Conservation (phyloP, 2,329 filamentous ascomycete genomes). For the Colletotrichum theobromicola region DNA sequence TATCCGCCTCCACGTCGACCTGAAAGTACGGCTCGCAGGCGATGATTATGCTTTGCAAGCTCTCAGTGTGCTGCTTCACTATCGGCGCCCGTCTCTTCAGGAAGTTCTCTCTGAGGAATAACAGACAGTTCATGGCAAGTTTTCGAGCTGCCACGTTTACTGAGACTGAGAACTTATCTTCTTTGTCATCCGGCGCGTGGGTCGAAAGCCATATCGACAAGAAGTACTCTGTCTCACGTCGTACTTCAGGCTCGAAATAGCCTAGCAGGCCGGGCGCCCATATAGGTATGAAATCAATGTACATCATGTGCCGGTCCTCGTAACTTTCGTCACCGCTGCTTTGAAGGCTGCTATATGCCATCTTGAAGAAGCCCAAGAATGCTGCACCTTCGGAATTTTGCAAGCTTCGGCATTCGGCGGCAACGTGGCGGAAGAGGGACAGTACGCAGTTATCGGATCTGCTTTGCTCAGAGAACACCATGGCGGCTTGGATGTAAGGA, state of each 20-base stretch:
- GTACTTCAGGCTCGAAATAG: conserved; percentile 49
- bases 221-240: conserved; percentile 46
- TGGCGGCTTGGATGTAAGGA: conserved; percentile 63
- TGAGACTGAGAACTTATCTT: conserved; percentile 33
- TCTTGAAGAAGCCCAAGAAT: conserved; percentile 51
- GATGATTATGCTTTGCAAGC: conserved; percentile 47
- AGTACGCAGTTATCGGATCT: conserved; percentile 36
- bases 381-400: conserved; percentile 53
- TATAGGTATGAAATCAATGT: conserved; percentile 33
- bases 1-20: neutral
- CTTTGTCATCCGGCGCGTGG: conserved; percentile 25
- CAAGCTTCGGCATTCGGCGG: conserved; percentile 46
- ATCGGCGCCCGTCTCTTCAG: conserved; percentile 46
- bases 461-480: conserved; percentile 55
- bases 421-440: conserved; percentile 48
- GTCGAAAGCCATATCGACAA: conserved; percentile 43
- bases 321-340: conserved; percentile 32
- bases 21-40: conserved; percentile 47
- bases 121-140: conserved; percentile 51
- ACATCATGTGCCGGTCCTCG: conserved; percentile 29
- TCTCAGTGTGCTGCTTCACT: conserved; percentile 44
- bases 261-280: conserved; percentile 59
- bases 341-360: conserved; percentile 31
- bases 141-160: conserved; percentile 39
- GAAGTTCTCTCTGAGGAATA: conserved; percentile 52